A percentile compares a stretch with the other conserved stretches of the same genome.
Conservation (phyloP, 192 early-diverging fungal genomes). For the Coemansia javaensis region DNA sequence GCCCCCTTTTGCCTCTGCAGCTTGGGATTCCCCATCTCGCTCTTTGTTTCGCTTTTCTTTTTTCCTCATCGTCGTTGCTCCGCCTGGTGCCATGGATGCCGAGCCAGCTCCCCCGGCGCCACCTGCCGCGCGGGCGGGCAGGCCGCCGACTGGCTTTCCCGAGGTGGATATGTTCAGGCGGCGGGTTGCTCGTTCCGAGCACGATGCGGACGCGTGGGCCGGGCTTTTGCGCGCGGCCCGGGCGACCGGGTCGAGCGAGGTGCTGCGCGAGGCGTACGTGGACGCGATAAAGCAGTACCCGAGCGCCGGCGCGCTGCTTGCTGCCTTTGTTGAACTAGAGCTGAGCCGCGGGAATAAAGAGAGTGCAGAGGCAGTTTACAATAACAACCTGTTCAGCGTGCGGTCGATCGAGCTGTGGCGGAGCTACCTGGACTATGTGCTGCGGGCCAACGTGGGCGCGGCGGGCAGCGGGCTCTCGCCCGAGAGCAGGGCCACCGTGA, state of each 20-base stretch:
- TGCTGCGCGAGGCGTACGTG: conserved; percentile 63
- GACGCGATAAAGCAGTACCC: conserved; percentile 74
- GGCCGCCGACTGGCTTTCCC: conserved; percentile 19
- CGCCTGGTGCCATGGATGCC: too few relatives aligned
- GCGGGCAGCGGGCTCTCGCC: conserved; percentile 45
- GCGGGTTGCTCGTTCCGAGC: conserved; percentile 48
- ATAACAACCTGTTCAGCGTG: conserved; percentile 72
- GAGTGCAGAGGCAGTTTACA: conserved; percentile 80
- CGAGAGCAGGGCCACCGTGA: conserved; percentile 65
- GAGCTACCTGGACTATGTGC: conserved; percentile 84
- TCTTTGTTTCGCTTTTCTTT: too few relatives aligned
- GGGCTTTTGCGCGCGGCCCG: conserved; percentile 59
- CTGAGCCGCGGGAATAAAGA: conserved; percentile 68
- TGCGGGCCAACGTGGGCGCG: conserved; percentile 60
- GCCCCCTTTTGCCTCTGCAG: too few relatives aligned
- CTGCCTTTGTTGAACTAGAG: conserved; percentile 77
- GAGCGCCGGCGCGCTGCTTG: conserved; percentile 74
- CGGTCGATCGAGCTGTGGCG: conserved; percentile 84
- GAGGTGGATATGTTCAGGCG: conserved; percentile 54
- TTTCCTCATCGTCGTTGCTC: too few relatives aligned
- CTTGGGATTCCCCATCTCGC: too few relatives aligned
- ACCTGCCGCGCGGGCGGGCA: neutral
- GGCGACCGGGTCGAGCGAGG: conserved; percentile 51
- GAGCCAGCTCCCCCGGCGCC: neutral
- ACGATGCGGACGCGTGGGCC: conserved; percentile 67